Conservation (phyloP, 768 basidiomycete species). For the Coprinopsis strossmayeri region DNA sequence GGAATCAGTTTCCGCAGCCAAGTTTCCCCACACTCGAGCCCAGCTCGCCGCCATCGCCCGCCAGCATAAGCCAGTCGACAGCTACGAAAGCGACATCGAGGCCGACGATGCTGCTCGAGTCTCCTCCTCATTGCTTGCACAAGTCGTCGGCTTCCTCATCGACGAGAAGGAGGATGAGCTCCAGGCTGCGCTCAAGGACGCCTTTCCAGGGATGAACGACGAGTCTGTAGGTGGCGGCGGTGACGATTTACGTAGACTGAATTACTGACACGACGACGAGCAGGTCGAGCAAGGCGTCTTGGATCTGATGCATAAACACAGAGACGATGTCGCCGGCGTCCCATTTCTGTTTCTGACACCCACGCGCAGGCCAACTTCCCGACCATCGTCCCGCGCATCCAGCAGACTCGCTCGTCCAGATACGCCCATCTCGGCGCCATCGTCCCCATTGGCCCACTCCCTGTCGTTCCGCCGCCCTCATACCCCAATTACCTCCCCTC, state of each 20-base stretch:
- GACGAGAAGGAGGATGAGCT: slow-evolving; percentile 86
- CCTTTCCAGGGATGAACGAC: slow-evolving; percentile 56
- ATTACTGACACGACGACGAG: slow-evolving; percentile 9
- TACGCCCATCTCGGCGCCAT: slow-evolving; percentile 69
- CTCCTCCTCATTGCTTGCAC: slow-evolving; percentile 55
- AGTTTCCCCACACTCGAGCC: slow-evolving; percentile 79
- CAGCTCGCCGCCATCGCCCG: slow-evolving; percentile 71
- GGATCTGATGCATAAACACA: slow-evolving; percentile 93
- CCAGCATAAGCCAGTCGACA: slow-evolving; percentile 59
- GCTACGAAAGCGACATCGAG: slow-evolving; percentile 52
- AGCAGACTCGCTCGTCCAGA: slow-evolving; percentile 51
- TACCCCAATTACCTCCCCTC: slow-evolving; percentile 71
- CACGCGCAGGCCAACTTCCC: slow-evolving; percentile 69
- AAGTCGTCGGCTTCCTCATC: slow-evolving; percentile 64
- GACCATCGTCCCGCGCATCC: slow-evolving; percentile 79
- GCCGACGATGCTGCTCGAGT: slow-evolving; percentile 46
- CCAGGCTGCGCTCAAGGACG: slow-evolving; percentile 65
- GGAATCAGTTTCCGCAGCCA: slow-evolving; percentile 20
- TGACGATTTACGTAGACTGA: not conserved
- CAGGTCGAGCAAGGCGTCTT: slow-evolving; percentile 85
- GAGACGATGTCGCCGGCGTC: slow-evolving; percentile 77
- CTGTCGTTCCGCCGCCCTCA: slow-evolving; percentile 68
- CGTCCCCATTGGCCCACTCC: slow-evolving; percentile 63
- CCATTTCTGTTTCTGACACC: slow-evolving; percentile 81
- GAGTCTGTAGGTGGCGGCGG: slow-evolving; percentile 46